Evolutionary conservation across 2,329 filamentous ascomycete species (phyloP).

Genomic region (Aspergillus sp.): DNA sequence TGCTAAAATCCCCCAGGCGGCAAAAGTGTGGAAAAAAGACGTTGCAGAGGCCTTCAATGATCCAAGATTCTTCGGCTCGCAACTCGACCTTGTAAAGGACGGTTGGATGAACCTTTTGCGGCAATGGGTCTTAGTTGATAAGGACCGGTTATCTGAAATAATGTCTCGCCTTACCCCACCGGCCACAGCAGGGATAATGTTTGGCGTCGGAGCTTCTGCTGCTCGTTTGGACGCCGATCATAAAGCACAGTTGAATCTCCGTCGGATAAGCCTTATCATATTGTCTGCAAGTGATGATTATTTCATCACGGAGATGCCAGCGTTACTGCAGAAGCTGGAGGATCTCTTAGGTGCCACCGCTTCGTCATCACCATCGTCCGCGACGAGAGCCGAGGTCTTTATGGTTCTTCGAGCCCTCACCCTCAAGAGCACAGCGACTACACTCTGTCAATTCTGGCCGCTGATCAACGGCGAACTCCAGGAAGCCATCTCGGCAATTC

Average conservation of each 20-base stretch:
- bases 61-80: constrained; percentile 74
- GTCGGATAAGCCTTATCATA: constrained; percentile 76
- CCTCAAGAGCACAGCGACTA: constrained; percentile 74
- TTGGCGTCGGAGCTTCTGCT: constrained; percentile 94
- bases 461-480: constrained; percentile 84
- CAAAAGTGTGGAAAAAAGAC: constrained; percentile 92
- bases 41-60: constrained; percentile 91
- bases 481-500: constrained; percentile 71
- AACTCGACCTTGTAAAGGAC: constrained; percentile 62
- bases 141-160: constrained; percentile 81
- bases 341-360: constrained; percentile 82
- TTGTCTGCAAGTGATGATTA: constrained; percentile 75
- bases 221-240: constrained; percentile 93
- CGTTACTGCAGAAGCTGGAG: constrained; percentile 77
- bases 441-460: constrained; percentile 85
- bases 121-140: constrained; percentile 83
- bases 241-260: constrained; percentile 85
- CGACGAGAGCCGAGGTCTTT: constrained; percentile 84
- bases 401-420: constrained; percentile 81
- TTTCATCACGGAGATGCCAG: constrained; percentile 72
- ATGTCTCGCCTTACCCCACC: constrained; percentile 77
- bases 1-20: constrained; percentile 72
- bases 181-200: constrained; percentile 92
- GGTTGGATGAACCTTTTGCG: constrained; percentile 82
- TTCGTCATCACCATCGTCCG: constrained; percentile 87